Percentiles rank a stretch among this genome's conserved stretches.
Evolutionary conservation across 1,139 yeast species (phyloP).

Genomic region (Yarrowia galli): DNA sequence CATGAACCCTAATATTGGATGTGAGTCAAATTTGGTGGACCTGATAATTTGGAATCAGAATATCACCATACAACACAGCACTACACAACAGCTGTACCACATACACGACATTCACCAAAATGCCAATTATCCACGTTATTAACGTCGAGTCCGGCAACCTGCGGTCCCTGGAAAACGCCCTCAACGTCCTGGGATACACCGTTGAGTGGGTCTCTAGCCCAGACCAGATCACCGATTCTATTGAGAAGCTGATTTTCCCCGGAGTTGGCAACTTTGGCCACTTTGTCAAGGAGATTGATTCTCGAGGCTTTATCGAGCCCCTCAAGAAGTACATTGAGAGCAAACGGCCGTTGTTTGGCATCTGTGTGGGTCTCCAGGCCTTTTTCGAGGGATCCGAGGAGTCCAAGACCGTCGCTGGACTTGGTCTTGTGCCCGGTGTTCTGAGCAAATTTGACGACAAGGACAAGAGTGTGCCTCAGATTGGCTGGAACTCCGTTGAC

Average conservation of each 20-base stretch:
- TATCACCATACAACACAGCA: not conserved
- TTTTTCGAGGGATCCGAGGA: slow-evolving; percentile 79
- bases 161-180: slow-evolving; percentile 86
- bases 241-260: slow-evolving; percentile 61
- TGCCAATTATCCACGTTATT: slow-evolving; percentile 66
- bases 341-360: slow-evolving; percentile 91
- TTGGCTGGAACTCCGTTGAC: slow-evolving; percentile 81
- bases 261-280: slow-evolving; percentile 98
- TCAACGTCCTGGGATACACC: slow-evolving; percentile 74
- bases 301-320: slow-evolving; percentile 69
- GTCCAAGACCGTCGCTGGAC: slow-evolving; percentile 67
- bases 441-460: slow-evolving; percentile 65
- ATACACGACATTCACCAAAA: not conserved
- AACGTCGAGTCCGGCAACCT: slow-evolving; percentile 97
- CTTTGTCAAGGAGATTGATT: slow-evolving; percentile 73
- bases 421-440: slow-evolving; percentile 59
- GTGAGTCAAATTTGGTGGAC: slow-evolving; percentile 20
- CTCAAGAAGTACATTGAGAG: slow-evolving; percentile 67
- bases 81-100: not conserved
- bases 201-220: slow-evolving; percentile 51
- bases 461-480: slow-evolving; percentile 89
- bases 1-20: not conserved
- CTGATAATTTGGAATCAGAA: not conserved
- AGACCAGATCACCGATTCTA: slow-evolving; percentile 47
- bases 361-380: slow-evolving; percentile 94